Percentiles rank a stretch among this genome's conserved stretches.
Conservation (phyloP, 2,329 filamentous ascomycete genomes). For the Claviceps sp. region DNA sequence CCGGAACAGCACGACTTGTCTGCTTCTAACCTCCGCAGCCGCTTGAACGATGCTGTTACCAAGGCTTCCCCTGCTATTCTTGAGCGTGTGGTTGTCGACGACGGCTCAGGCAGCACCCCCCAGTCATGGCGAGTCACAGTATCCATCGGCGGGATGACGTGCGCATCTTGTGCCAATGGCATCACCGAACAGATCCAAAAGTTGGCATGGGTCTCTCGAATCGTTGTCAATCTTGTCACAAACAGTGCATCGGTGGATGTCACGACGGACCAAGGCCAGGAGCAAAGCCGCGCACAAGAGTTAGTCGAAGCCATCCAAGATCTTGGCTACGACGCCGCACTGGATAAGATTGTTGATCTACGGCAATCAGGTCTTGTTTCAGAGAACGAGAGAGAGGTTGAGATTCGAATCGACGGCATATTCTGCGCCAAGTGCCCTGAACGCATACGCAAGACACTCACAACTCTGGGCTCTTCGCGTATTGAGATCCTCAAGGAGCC, state of each 20-base stretch:
- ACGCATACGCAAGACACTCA: slow-evolving; percentile 40
- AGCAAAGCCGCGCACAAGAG: slow-evolving; percentile 17
- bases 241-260: slow-evolving; percentile 54
- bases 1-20: slow-evolving; percentile 1
- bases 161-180: slow-evolving; percentile 51
- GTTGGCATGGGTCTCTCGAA: slow-evolving; percentile 40
- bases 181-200: slow-evolving; percentile 47
- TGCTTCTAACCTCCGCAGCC: slow-evolving; percentile 5
- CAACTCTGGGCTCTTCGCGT: slow-evolving; percentile 32
- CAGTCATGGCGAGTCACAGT: slow-evolving; percentile 34
- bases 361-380: slow-evolving; percentile 25
- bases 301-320: slow-evolving; percentile 40
- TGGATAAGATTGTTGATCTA: slow-evolving; percentile 36
- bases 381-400: slow-evolving; percentile 38
- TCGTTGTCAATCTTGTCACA: slow-evolving; percentile 50
- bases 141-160: slow-evolving; percentile 63
- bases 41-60: neutral
- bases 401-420: slow-evolving; percentile 57
- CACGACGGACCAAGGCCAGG: slow-evolving; percentile 15
- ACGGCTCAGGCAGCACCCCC: slow-evolving; percentile 2
- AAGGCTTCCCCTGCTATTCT: slow-evolving; percentile 9
- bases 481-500: slow-evolving; percentile 41
- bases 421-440: slow-evolving; percentile 61
- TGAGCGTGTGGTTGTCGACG: slow-evolving; percentile 13
- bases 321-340: slow-evolving; percentile 51